These are phyloP conservation scores for Paratinospora sagittata DNA, from an alignment of 164 flowering plant genomes.

Conservation along the genomic window DNA sequence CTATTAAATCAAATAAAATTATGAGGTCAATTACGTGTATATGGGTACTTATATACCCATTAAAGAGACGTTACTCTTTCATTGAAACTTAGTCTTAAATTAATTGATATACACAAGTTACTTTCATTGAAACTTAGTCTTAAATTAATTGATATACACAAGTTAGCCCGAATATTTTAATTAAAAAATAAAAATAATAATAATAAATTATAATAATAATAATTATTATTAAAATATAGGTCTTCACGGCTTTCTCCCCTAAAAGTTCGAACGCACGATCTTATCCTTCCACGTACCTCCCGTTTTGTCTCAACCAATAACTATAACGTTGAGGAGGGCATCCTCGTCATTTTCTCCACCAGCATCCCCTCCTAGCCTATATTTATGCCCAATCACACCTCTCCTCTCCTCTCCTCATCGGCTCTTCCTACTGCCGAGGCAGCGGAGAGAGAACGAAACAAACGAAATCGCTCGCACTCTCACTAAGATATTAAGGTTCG, in stretches of 20 bases:
- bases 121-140: no score
- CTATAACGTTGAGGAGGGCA: background rate
- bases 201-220: no score
- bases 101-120: no score
- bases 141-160: no score
- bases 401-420: background rate
- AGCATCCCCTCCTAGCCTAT: background rate
- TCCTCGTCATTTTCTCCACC: background rate
- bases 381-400: background rate
- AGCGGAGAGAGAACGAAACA: background rate
- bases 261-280: background rate
- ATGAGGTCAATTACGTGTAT: no score
- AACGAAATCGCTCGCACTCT: background rate
- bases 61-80: no score
- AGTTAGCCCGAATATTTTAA: no score
- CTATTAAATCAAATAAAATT: no score
- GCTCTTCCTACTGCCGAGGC: background rate
- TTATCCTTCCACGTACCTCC: background rate
- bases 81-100: no score
- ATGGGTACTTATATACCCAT: no score
- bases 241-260: background rate
- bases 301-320: background rate
- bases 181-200: no score
- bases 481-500: background rate
- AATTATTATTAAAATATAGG: no score